Evolutionary conservation across 768 basidiomycete species (phyloP).

Genomic region (Amanita pseudoporphyria): DNA sequence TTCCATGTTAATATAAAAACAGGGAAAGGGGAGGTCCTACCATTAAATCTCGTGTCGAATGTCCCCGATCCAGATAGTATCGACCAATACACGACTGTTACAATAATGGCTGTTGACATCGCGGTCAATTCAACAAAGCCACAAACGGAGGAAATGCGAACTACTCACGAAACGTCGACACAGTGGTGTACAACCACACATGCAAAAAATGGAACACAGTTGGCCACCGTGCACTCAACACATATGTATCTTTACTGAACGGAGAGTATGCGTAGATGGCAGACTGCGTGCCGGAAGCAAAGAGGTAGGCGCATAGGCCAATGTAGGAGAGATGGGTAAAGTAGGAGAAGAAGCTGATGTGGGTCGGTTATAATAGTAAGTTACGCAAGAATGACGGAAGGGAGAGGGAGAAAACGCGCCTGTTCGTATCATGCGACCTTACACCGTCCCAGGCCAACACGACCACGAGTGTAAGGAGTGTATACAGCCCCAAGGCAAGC

Average conservation of each 20-base stretch:
- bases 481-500: constrained; percentile 40
- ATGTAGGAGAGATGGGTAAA: constrained; percentile 57
- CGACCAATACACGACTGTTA: constrained; percentile 56
- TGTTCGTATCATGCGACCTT: constrained; percentile 19
- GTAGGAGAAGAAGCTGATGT: constrained; percentile 47
- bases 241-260: constrained; percentile 27
- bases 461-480: constrained; percentile 30
- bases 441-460: constrained; percentile 26
- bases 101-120: constrained; percentile 40
- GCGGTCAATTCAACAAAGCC: constrained; percentile 6
- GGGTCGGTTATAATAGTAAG: background rate
- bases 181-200: constrained; percentile 38
- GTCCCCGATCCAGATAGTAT: constrained; percentile 34
- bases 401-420: constrained; percentile 14
- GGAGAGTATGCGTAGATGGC: constrained; percentile 23
- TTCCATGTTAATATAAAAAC: background rate
- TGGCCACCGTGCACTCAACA: constrained; percentile 48
- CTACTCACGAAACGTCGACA: constrained; percentile 48
- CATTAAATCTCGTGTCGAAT: constrained; percentile 26
- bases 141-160: no score
- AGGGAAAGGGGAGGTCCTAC: constrained; percentile 24
- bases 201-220: constrained; percentile 46
- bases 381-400: no score
- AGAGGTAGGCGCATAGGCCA: constrained; percentile 55
- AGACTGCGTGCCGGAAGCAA: constrained; percentile 47